phyloP scores from a whole-genome alignment of 2,329 filamentous ascomycete species.

The Coniochaeta ligniaria region DNA sequence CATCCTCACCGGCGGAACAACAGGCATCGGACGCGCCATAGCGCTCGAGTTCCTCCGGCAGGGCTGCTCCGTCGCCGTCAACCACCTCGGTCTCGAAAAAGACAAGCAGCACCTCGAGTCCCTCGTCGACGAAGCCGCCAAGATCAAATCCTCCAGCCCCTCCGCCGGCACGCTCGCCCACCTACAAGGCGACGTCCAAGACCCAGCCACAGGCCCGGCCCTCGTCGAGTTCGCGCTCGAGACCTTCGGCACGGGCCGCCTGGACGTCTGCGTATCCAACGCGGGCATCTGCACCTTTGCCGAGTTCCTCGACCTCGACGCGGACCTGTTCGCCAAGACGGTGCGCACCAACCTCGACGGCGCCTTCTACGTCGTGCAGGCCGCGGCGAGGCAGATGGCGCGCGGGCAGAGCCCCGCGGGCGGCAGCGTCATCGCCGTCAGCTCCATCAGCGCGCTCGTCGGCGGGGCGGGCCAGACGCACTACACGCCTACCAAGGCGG shows the following conservation, averaged over 20 bases:
- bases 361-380: constrained; percentile 83
- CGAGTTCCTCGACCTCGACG: constrained; percentile 70
- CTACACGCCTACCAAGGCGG: constrained; percentile 86
- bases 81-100: constrained; percentile 59
- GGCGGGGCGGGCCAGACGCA: constrained; percentile 75
- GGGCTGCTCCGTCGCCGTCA: constrained; percentile 72
- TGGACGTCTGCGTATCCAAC: constrained; percentile 81
- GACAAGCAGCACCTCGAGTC: constrained; percentile 46
- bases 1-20: constrained; percentile 80
- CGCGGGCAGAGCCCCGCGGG: constrained; percentile 52
- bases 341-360: constrained; percentile 77
- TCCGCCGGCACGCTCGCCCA: constrained; percentile 52
- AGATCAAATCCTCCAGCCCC: constrained; percentile 35
- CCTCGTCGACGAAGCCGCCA: constrained; percentile 42
- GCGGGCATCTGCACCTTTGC: constrained; percentile 84
- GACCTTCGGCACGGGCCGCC: constrained; percentile 43
- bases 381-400: constrained; percentile 78
- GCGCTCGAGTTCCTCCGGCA: constrained; percentile 71
- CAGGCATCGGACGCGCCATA: constrained; percentile 82
- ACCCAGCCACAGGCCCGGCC: constrained; percentile 61
- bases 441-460: constrained; percentile 66
- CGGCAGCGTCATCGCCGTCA: constrained; percentile 73
- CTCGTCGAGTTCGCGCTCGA: constrained; percentile 62
- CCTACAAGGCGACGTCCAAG: constrained; percentile 69
- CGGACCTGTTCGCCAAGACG: constrained; percentile 64